Conservation (phyloP, 495 filamentous ascomycete species). For the Xylaria telfairii region DNA sequence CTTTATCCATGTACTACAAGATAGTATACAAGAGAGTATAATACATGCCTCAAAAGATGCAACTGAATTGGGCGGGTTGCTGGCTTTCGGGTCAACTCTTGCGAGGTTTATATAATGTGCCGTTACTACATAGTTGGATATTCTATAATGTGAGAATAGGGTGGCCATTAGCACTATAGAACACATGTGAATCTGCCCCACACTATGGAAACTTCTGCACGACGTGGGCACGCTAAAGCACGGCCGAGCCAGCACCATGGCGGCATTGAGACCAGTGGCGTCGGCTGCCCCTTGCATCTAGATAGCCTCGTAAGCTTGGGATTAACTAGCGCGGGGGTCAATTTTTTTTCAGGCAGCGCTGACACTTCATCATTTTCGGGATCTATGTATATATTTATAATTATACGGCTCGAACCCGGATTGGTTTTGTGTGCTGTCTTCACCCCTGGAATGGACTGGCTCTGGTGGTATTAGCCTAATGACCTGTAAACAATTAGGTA, state of each 20-base stretch:
- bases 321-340: conserved; percentile 17
- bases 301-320: background rate
- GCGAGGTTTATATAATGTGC: background rate
- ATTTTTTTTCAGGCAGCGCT: conserved; percentile 6
- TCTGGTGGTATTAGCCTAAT: background rate
- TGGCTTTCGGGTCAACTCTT: too few relatives aligned
- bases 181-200: conserved; percentile 6
- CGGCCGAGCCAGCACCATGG: background rate
- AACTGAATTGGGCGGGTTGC: background rate
- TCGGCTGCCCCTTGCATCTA: background rate
- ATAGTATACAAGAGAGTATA: background rate
- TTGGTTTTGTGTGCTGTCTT: background rate
- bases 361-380: background rate
- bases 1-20: background rate
- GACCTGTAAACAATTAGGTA: too few relatives aligned
- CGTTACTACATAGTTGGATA: background rate
- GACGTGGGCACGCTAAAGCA: background rate
- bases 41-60: too few relatives aligned
- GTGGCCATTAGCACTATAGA: background rate
- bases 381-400: background rate
- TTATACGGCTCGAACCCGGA: background rate
- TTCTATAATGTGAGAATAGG: background rate
- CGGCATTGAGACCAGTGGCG: conserved; percentile 6
- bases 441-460: background rate
- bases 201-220: background rate